phyloP scores from a whole-genome alignment of 768 basidiomycete species.

The Rhodotorula toruloides region DNA sequence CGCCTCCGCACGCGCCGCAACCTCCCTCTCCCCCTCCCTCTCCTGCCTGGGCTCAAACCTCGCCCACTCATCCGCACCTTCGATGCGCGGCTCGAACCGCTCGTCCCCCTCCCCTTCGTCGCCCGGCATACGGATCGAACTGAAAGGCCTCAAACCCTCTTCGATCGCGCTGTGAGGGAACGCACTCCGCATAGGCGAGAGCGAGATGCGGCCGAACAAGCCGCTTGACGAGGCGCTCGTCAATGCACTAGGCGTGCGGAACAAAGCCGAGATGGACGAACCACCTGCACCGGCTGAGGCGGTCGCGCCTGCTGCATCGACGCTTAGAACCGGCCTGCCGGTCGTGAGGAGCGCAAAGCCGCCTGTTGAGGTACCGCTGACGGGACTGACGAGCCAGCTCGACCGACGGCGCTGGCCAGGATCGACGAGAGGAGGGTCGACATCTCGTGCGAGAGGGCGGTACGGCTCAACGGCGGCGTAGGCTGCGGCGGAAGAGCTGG shows the following conservation, averaged over 20 bases:
- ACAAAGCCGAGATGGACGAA: not conserved
- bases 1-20: too few species aligned
- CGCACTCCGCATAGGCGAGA: slow-evolving; percentile 8
- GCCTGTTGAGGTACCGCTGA: too few species aligned
- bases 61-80: not conserved
- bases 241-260: slow-evolving; percentile 5
- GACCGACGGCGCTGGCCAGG: not conserved
- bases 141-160: slow-evolving; percentile 8
- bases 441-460: not conserved
- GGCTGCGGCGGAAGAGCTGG: not conserved
- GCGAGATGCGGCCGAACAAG: not conserved
- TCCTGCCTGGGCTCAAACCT: not conserved
- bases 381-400: not conserved
- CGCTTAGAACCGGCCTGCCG: too few species aligned
- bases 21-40: not conserved
- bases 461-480: slow-evolving; percentile 15
- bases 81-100: slow-evolving; percentile 2
- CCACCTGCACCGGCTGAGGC: too few species aligned
- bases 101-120: not conserved
- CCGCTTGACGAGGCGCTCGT: too few species aligned
- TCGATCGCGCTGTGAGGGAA: not conserved
- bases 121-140: not conserved
- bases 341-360: too few species aligned
- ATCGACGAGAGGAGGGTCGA: not conserved
- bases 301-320: too few species aligned